Conservation (phyloP, 73 alveolate genomes). For the Durusdinium trenchii region DNA sequence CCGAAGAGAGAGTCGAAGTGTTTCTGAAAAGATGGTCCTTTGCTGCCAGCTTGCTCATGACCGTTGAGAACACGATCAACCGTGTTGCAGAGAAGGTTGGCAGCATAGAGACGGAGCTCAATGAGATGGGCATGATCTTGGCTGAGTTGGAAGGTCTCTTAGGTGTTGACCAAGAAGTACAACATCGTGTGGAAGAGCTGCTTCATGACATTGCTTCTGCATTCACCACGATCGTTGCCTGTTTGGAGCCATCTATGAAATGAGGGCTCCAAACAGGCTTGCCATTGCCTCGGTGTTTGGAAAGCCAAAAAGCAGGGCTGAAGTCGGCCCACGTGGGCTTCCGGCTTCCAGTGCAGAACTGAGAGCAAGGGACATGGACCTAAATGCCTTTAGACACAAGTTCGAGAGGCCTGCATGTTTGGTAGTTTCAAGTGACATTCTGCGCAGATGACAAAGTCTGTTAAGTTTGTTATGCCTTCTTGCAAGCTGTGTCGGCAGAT, state of each 20-base stretch:
- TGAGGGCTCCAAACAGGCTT: too few species aligned
- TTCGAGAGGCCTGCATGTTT: too few species aligned
- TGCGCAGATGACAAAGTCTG: too few species aligned
- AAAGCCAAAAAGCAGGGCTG: too few species aligned
- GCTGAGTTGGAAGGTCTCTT: conserved; percentile 11
- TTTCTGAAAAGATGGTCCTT: background rate
- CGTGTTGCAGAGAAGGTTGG: background rate
- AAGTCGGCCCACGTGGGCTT: too few species aligned
- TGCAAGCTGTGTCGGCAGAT: too few species aligned
- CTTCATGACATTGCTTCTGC: background rate
- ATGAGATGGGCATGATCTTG: background rate
- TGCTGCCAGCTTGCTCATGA: background rate
- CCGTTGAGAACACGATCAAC: background rate
- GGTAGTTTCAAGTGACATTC: too few species aligned
- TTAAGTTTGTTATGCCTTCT: too few species aligned
- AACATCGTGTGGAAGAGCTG: background rate
- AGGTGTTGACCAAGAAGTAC: background rate
- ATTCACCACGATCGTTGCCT: background rate
- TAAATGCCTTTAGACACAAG: too few species aligned
- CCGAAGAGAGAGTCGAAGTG: background rate
- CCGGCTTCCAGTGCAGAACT: too few species aligned
- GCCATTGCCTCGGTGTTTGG: too few species aligned
- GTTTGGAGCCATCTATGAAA: background rate
- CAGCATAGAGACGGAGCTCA: background rate
- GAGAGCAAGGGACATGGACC: too few species aligned